phyloP scores from a whole-genome alignment of 768 basidiomycete genomes.

The Suillus occidentalis region DNA sequence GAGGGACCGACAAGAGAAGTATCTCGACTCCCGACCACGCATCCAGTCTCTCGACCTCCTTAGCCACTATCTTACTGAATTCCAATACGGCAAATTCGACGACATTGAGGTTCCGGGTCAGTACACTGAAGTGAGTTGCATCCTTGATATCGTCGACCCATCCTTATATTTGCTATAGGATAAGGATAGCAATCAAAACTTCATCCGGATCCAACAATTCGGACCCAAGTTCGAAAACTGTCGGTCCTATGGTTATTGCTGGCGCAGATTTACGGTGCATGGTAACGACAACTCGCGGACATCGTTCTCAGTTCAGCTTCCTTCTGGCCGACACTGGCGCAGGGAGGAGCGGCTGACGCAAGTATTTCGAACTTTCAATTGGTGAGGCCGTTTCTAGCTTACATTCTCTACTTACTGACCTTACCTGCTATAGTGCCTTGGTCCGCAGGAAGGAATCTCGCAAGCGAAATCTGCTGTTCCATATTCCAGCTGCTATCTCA shows the following conservation, averaged over 20 bases:
- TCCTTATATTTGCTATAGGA: slow-evolving; percentile 54
- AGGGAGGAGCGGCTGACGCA: slow-evolving; percentile 93
- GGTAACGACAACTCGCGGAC: slow-evolving; percentile 89
- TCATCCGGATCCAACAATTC: slow-evolving; percentile 89
- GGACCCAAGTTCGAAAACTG: slow-evolving; percentile 88
- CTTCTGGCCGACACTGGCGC: slow-evolving; percentile 79
- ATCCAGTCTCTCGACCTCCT: slow-evolving; percentile 82
- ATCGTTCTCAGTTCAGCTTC: slow-evolving; percentile 89
- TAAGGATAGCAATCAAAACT: slow-evolving; percentile 90
- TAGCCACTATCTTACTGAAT: slow-evolving; percentile 94
- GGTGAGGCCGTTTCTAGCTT: slow-evolving; percentile 46
- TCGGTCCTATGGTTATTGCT: slow-evolving; percentile 81
- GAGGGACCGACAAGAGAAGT: slow-evolving; percentile 86
- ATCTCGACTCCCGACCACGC: slow-evolving; percentile 80
- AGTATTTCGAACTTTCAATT: slow-evolving; percentile 91
- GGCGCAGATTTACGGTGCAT: slow-evolving; percentile 87
- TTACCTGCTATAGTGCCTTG: slow-evolving; percentile 58
- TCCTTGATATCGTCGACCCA: background rate
- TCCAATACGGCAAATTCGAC: slow-evolving; percentile 96
- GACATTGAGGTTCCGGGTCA: slow-evolving; percentile 99
- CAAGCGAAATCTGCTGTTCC: slow-evolving; percentile 89
- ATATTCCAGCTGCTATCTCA: slow-evolving; percentile 84
- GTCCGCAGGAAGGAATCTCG: slow-evolving; percentile 88
- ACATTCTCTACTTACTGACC: slow-evolving; percentile 6
- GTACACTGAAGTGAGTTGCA: slow-evolving; percentile 80